Evolutionary conservation across 805 yeast species (phyloP).

Genomic region (Ogataea corticis): DNA sequence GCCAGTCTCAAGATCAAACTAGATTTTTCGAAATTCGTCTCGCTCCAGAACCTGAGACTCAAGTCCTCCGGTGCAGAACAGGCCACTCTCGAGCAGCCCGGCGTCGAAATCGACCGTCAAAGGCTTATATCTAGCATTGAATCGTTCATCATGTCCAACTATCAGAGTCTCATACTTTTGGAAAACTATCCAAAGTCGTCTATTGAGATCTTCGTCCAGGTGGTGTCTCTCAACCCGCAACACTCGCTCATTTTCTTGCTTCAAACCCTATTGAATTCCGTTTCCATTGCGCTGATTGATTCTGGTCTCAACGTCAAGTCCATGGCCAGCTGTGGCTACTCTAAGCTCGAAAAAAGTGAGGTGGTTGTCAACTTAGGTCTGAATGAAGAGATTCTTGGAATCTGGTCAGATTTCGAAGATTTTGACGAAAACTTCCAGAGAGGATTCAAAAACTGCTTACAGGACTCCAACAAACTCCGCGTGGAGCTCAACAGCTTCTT

Average conservation of each 20-base stretch:
- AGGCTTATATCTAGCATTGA: slow-evolving; percentile 36
- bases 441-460: slow-evolving; percentile 33
- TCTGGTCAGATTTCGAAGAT: slow-evolving; percentile 49
- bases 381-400: slow-evolving; percentile 59
- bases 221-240: slow-evolving; percentile 49
- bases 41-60: slow-evolving; percentile 23
- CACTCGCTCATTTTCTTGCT: slow-evolving; percentile 39
- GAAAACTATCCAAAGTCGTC: slow-evolving; percentile 87
- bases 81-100: slow-evolving; percentile 41
- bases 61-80: slow-evolving; percentile 34
- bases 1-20: slow-evolving; percentile 30
- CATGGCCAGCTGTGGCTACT: slow-evolving; percentile 63
- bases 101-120: slow-evolving; percentile 14
- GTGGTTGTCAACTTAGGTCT: slow-evolving; percentile 42
- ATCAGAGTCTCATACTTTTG: slow-evolving; percentile 46
- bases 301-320: slow-evolving; percentile 82
- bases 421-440: slow-evolving; percentile 34
- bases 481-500: slow-evolving; percentile 47
- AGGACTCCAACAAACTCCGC: slow-evolving; percentile 47
- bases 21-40: slow-evolving; percentile 49
- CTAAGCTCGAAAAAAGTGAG: slow-evolving; percentile 17
- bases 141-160: slow-evolving; percentile 38
- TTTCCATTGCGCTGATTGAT: slow-evolving; percentile 77
- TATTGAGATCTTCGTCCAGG: slow-evolving; percentile 72
- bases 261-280: slow-evolving; percentile 53